A percentile compares a stretch with the other conserved stretches of the same genome.
Conservation (phyloP, 768 basidiomycete species). For the Jaapia argillacea region DNA sequence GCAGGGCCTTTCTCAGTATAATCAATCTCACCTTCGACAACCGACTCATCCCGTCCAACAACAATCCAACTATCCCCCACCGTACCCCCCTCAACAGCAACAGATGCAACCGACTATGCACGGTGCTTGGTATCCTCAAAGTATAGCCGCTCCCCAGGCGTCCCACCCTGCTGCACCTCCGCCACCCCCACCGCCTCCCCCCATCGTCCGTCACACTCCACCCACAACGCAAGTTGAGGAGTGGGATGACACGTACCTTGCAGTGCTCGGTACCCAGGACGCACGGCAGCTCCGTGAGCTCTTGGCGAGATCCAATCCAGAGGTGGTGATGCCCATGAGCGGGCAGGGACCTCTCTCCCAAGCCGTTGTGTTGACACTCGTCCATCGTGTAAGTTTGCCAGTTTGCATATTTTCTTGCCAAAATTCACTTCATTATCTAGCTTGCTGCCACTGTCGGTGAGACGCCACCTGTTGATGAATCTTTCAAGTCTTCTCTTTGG, state of each 20-base stretch:
- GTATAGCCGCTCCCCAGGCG: constrained; percentile 73
- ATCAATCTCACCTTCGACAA: constrained; percentile 18
- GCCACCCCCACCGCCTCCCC: constrained; percentile 29
- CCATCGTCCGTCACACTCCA: constrained; percentile 36
- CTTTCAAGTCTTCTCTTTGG: constrained; percentile 77
- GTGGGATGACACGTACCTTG: constrained; percentile 79
- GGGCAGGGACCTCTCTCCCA: constrained; percentile 66
- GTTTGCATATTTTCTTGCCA: constrained; percentile 2
- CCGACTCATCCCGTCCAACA: constrained; percentile 22
- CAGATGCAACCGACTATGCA: too few relatives aligned
- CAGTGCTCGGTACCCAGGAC: constrained; percentile 70
- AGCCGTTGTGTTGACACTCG: constrained; percentile 74
- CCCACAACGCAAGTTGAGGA: constrained; percentile 51
- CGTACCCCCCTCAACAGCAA: too few relatives aligned
- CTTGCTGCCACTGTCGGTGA: constrained; percentile 68
- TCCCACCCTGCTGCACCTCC: constrained; percentile 72
- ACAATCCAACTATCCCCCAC: too few relatives aligned
- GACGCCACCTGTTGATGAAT: constrained; percentile 66
- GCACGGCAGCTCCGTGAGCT: constrained; percentile 64
- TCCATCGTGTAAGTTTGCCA: constrained; percentile 56
- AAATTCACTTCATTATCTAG: constrained; percentile 23
- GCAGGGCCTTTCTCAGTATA: constrained; percentile 12
- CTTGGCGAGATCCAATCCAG: constrained; percentile 64
- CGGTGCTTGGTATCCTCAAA: constrained; percentile 47
- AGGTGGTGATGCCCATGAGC: constrained; percentile 70